A percentile compares a stretch with the other conserved stretches of the same genome.
phyloP scores from a whole-genome alignment of 306 rosid genomes.

The Bauhinia variegata region DNA sequence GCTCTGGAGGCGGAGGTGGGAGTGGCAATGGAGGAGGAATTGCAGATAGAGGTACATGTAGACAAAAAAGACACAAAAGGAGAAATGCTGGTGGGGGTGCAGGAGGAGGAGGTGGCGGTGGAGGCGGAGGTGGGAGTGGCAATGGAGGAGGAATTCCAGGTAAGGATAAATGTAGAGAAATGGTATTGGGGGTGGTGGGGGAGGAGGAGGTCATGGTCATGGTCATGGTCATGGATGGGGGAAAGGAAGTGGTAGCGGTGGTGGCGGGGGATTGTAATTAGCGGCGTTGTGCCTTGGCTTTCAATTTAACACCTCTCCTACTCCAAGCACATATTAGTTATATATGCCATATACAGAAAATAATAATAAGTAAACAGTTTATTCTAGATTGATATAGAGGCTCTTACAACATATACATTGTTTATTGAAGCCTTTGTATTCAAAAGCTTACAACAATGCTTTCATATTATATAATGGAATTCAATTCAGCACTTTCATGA shows the following conservation, averaged over 20 bases:
- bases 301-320: no score
- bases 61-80: no score
- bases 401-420: not conserved
- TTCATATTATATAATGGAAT: no score
- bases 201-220: no score
- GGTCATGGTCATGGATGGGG: no score
- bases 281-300: not conserved
- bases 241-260: not conserved
- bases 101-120: not conserved
- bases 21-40: not conserved
- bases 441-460: no score
- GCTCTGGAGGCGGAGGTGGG: conserved; percentile 1
- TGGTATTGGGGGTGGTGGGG: no score
- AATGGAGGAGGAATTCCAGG: not conserved
- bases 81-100: no score
- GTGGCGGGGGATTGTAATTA: no score
- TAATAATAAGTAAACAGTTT: not conserved
- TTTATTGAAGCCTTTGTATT: no score
- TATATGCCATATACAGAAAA: not conserved
- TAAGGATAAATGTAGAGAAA: not conserved
- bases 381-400: not conserved
- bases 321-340: not conserved
- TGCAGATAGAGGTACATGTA: not conserved
- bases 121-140: not conserved
- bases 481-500: no score